Evolutionary conservation across 2,329 filamentous ascomycete genomes (phyloP), one percentile per base, ranked within the genome.

Genomic region (Cercospora sp.): DNA sequence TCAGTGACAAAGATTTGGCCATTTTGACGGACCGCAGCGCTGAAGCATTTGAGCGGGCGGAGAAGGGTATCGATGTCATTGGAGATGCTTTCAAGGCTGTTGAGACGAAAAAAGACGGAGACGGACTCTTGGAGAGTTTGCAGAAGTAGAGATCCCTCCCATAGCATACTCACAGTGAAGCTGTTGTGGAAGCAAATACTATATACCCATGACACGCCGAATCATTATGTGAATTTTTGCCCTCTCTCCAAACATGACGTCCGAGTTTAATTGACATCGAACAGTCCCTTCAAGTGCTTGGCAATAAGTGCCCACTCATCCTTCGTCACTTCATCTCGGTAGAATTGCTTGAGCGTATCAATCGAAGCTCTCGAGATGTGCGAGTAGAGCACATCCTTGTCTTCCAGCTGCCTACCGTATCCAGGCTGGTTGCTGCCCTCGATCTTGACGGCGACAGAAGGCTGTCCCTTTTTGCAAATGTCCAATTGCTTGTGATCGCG

Each of bases 391-490:
- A 83, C 86, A 79, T 99, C 95, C 71, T 89, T 88, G 80, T 99
- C 94, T 81, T 99, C 95, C 61, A 99, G 87, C 71, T 99, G 95
- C 69, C 95, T 91, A 67, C 95, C 95, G 79, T 99, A 99, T 68
- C 91, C 88, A 16, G 95, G 96, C 84, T 99, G 95, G 79, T 94
- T 92, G 67, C 90, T 83, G 64, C 93, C 94, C 83, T 99, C 96
- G 76, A 99, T 96, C 86, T 99, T 99, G 84, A 99, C 86, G 21
- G 95, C 95, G 9, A 99, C 96, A 1, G 93, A 96, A n/a, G 96
- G 95, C 78, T 97, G 92, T 63, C 94, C 94, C 83, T 93, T 94
- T 82, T 99, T 99, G 85, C 93, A 97, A 67, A 97, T 86, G 9
- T 86, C 87, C 73, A 99, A 90, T 72, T 95, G 89, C 84, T 99